Percentiles rank a stretch among this genome's conserved stretches.
Conservation (phyloP, 805 yeast genomes). For the Wickerhamiella galacta region DNA sequence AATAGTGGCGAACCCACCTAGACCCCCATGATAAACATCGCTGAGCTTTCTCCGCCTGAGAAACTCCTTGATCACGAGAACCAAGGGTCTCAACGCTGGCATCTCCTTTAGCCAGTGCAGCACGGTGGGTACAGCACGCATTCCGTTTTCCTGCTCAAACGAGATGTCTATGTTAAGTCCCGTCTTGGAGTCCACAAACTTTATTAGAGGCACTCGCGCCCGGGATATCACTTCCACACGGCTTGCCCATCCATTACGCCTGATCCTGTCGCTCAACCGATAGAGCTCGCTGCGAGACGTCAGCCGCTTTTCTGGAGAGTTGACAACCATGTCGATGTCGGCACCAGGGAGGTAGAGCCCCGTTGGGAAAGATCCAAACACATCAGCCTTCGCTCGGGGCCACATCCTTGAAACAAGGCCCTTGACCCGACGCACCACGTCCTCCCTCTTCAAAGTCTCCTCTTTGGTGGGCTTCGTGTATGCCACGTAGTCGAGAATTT, state of each 20-base stretch:
- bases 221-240: slow-evolving; percentile 66
- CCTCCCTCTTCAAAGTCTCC: slow-evolving; percentile 54
- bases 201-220: slow-evolving; percentile 88
- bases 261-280: slow-evolving; percentile 52
- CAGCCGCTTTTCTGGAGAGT: slow-evolving; percentile 41
- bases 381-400: slow-evolving; percentile 65
- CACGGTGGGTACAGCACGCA: slow-evolving; percentile 66
- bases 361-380: slow-evolving; percentile 90
- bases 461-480: slow-evolving; percentile 71
- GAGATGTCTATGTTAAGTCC: slow-evolving; percentile 75
- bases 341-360: slow-evolving; percentile 88
- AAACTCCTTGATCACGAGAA: slow-evolving; percentile 70
- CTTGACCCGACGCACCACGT: slow-evolving; percentile 44
- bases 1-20: slow-evolving; percentile 89
- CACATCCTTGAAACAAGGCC: slow-evolving; percentile 38
- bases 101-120: slow-evolving; percentile 53
- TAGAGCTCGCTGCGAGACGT: slow-evolving; percentile 47
- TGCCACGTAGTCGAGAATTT: slow-evolving; percentile 66
- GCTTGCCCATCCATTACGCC: slow-evolving; percentile 37
- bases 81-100: slow-evolving; percentile 72
- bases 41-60: slow-evolving; percentile 60
- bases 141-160: slow-evolving; percentile 67
- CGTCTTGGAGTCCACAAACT: slow-evolving; percentile 60
- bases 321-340: slow-evolving; percentile 84
- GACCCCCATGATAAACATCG: slow-evolving; percentile 82